Conservation (phyloP, 306 rosid species). For the Argentina anserina region DNA sequence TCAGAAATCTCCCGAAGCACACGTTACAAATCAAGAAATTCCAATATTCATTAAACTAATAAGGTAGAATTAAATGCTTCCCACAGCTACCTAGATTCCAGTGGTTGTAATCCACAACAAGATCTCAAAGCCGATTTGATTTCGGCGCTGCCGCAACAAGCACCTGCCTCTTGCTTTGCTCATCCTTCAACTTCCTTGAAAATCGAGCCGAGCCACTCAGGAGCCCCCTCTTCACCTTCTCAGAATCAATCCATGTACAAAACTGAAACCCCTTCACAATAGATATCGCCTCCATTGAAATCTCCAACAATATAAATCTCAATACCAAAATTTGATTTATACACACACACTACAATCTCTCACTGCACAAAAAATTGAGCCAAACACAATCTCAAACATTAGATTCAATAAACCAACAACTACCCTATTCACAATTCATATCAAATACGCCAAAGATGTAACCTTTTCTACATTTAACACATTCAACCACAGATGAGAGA, state of each 20-base stretch:
- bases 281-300: constrained; percentile 53
- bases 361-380: neutral
- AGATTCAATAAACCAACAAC: neutral
- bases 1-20: neutral
- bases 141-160: constrained; percentile 34
- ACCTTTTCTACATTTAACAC: neutral
- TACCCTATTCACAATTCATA: neutral
- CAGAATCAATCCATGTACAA: constrained; percentile 42
- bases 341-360: neutral
- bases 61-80: neutral
- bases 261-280: constrained; percentile 33
- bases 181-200: constrained; percentile 30
- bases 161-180: constrained; percentile 32
- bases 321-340: neutral
- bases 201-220: constrained; percentile 30
- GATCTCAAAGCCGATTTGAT: constrained; percentile 33
- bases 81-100: constrained; percentile 50
- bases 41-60: neutral
- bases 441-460: neutral
- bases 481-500: too few species aligned
- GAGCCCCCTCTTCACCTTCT: constrained; percentile 26
- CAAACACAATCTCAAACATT: neutral
- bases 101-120: constrained; percentile 39
- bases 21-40: neutral
- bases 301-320: neutral